Conservation (phyloP, 805 yeast genomes). For the Pichia sporocuriosa region DNA sequence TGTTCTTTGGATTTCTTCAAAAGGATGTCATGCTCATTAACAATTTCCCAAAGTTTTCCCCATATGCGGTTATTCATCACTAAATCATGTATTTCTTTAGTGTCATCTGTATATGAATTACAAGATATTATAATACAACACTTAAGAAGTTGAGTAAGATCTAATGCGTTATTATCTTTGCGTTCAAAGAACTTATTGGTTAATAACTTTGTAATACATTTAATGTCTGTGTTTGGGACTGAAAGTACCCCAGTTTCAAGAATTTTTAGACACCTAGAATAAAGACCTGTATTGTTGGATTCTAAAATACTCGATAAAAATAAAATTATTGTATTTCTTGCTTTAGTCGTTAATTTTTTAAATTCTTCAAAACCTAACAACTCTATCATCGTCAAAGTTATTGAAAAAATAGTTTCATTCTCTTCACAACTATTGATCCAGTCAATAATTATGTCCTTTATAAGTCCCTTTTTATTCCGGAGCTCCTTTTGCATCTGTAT, state of each 20-base stretch:
- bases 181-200: background rate
- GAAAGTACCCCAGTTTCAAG: too few species aligned
- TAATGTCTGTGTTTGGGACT: too few species aligned
- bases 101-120: background rate
- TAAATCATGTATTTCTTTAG: background rate
- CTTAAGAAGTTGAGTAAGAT: background rate
- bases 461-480: background rate
- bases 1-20: background rate
- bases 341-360: background rate
- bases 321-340: too few species aligned
- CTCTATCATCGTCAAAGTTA: background rate
- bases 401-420: background rate
- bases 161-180: background rate
- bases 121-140: background rate
- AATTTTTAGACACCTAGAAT: too few species aligned
- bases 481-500: background rate
- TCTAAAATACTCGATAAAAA: too few species aligned
- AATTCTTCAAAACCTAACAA: background rate
- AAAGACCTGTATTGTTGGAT: too few species aligned
- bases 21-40: background rate
- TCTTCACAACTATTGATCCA: conserved; percentile 1
- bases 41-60: background rate
- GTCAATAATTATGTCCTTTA: conserved; percentile 1
- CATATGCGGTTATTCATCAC: background rate
- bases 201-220: too few species aligned